phyloP scores from a whole-genome alignment of 2,329 filamentous ascomycete species.

The Ascochyta fabae region DNA sequence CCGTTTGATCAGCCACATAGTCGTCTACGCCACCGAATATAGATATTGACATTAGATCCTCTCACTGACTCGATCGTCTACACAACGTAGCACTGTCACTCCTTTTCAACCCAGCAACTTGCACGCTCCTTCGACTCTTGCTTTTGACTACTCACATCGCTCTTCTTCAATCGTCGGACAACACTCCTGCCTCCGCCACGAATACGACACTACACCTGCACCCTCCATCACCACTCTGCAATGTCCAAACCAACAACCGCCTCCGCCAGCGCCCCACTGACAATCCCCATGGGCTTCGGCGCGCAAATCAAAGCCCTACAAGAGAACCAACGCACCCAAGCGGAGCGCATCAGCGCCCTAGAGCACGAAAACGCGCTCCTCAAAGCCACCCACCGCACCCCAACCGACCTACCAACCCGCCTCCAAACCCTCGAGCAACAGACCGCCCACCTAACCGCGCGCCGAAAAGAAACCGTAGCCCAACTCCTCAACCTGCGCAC shows the following conservation, averaged over 20 bases:
- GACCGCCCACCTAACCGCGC: constrained; percentile 8
- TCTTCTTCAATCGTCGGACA: not conserved
- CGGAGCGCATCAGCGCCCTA: constrained; percentile 12
- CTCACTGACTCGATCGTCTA: not conserved
- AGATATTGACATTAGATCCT: not conserved
- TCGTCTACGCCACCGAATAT: not conserved
- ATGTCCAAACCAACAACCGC: constrained; percentile 2
- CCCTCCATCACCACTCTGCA: not conserved
- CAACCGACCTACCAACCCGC: not conserved
- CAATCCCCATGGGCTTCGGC: constrained; percentile 25
- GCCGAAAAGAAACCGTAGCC: constrained; percentile 25
- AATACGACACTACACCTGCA: not conserved
- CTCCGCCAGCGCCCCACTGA: not conserved
- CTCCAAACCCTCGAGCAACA: constrained; percentile 21
- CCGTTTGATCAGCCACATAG: no score
- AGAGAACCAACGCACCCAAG: constrained; percentile 16
- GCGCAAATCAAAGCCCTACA: constrained; percentile 22
- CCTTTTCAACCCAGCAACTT: not conserved
- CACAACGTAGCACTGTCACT: not conserved
- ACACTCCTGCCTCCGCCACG: not conserved
- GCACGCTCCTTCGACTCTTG: not conserved
- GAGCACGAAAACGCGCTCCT: constrained; percentile 23
- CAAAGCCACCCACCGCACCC: not conserved
- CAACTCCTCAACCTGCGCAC: constrained; percentile 27
- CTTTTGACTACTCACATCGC: not conserved